Conservation (phyloP, 1,284 basidiomycete genomes). For the Heimioporus retisporus region DNA sequence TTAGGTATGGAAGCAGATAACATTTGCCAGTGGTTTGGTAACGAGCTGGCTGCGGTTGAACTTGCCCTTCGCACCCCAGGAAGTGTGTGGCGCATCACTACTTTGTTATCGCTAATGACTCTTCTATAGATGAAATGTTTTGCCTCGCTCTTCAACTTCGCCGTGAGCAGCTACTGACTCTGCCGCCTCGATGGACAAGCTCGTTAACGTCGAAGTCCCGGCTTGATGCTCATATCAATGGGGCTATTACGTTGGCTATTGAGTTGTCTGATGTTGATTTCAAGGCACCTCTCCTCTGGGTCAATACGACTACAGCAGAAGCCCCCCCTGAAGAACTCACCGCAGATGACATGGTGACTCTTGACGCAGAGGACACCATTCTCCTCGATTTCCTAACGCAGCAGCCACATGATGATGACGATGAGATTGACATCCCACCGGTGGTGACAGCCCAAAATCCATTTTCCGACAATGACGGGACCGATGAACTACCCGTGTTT, state of each 20-base stretch:
- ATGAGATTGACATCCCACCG: too few relatives aligned
- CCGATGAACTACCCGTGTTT: too few relatives aligned
- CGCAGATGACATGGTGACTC: too few relatives aligned
- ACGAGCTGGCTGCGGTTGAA: constrained; percentile 2
- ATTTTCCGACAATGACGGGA: too few relatives aligned
- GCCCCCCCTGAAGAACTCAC: too few relatives aligned
- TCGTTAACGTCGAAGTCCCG: background rate
- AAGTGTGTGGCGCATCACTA: background rate
- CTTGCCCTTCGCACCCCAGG: constrained; percentile 6
- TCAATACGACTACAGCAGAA: too few relatives aligned
- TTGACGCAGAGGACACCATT: background rate
- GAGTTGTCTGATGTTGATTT: too few relatives aligned
- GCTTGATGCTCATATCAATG: background rate
- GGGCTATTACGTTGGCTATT: background rate
- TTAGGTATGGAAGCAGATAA: too few relatives aligned
- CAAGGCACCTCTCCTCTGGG: too few relatives aligned
- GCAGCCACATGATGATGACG: too few relatives aligned
- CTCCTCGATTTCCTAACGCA: background rate
- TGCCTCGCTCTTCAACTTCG: background rate
- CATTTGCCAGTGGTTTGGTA: constrained; percentile 8
- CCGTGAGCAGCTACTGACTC: background rate
- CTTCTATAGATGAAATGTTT: background rate
- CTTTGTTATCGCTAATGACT: background rate
- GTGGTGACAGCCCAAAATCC: too few relatives aligned
- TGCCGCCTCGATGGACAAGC: background rate